Evolutionary conservation across 202 grass and related monocot genomes (phyloP).

Genomic region (Musa balbisiana): DNA sequence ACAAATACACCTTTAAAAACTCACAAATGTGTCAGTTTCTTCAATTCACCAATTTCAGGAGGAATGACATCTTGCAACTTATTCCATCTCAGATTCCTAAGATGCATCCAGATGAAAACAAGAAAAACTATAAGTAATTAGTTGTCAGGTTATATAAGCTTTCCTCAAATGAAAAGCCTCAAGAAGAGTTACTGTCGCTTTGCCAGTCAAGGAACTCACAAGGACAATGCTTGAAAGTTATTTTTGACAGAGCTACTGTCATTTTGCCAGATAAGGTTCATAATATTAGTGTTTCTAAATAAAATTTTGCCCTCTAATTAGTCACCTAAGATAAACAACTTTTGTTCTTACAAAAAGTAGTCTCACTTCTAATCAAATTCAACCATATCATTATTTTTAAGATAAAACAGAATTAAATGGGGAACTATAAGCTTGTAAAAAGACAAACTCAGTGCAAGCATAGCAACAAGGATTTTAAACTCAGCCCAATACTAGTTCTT

Average conservation of each 20-base stretch:
- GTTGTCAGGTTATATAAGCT: background rate
- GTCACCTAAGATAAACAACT: background rate
- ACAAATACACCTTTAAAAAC: background rate
- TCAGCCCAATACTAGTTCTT: no score
- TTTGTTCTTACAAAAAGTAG: background rate
- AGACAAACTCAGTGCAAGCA: background rate
- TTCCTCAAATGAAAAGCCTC: background rate
- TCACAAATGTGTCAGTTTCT: constrained; percentile 89
- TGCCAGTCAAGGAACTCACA: background rate
- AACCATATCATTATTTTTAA: background rate
- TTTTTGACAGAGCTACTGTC: background rate
- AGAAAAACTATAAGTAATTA: background rate
- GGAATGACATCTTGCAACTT: constrained; percentile 94
- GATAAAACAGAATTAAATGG: background rate
- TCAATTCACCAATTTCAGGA: constrained; percentile 82
- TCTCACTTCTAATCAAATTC: background rate
- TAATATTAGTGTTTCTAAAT: background rate
- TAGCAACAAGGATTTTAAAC: no score
- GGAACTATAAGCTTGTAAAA: background rate
- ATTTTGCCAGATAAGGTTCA: background rate
- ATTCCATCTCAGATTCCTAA: constrained; percentile 98
- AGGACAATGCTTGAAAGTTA: background rate
- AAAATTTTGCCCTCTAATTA: background rate
- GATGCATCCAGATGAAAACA: background rate
- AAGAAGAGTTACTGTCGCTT: background rate